These are phyloP conservation scores for Xanthoconium stramineum DNA, from an alignment of 768 basidiomycete species.

Conservation along the genomic window DNA sequence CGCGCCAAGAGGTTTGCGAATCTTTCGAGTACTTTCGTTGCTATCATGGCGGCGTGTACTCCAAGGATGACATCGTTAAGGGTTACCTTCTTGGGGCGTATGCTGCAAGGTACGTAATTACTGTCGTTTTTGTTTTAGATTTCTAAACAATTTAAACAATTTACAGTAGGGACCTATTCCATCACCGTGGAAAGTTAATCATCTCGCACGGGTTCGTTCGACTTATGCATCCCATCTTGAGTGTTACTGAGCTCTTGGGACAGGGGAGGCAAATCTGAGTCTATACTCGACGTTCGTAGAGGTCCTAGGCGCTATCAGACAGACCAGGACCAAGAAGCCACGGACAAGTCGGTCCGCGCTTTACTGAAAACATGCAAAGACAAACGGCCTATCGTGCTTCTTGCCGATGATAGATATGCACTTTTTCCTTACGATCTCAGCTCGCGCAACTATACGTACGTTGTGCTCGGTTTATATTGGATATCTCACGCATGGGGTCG, in stretches of 20 bases:
- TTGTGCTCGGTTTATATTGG: slow-evolving; percentile 57
- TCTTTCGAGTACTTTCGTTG: slow-evolving; percentile 62
- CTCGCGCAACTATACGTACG: slow-evolving; percentile 46
- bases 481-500: slow-evolving; percentile 58
- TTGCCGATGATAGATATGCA: slow-evolving; percentile 72
- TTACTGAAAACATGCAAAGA: slow-evolving; percentile 55
- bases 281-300: slow-evolving; percentile 38
- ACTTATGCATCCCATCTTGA: neutral
- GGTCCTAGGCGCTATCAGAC: slow-evolving; percentile 39
- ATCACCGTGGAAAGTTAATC: slow-evolving; percentile 63
- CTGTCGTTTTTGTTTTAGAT: slow-evolving; percentile 1
- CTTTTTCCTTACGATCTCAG: slow-evolving; percentile 70
- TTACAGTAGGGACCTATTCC: slow-evolving; percentile 64
- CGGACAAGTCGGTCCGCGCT: slow-evolving; percentile 69
- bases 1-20: slow-evolving; percentile 83
- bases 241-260: neutral
- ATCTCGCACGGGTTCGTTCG: slow-evolving; percentile 76
- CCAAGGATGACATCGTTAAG: slow-evolving; percentile 52
- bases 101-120: slow-evolving; percentile 52
- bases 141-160: slow-evolving; percentile 10
- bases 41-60: slow-evolving; percentile 82
- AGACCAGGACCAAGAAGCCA: slow-evolving; percentile 64
- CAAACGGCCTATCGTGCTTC: slow-evolving; percentile 60
- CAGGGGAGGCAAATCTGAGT: slow-evolving; percentile 71
- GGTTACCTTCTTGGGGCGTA: slow-evolving; percentile 78